A percentile compares a stretch with the other conserved stretches of the same genome.
Evolutionary conservation across 306 rosid genomes (phyloP).

Genomic region (Luffa acutangula): DNA sequence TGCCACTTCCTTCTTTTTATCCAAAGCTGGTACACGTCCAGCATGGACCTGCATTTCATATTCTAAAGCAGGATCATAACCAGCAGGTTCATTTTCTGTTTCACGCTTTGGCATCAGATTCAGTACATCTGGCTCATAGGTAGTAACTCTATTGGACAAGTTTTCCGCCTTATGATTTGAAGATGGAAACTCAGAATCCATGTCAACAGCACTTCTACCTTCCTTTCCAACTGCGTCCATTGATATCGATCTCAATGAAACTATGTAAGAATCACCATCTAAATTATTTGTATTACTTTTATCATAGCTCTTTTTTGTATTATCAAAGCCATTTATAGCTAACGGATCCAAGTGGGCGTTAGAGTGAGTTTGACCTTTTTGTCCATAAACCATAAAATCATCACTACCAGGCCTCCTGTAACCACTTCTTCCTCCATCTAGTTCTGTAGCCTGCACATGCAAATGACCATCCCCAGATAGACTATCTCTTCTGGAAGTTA

Average conservation of each 20-base stretch:
- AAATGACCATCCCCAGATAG: slow-evolving; percentile 24
- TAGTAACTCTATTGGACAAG: slow-evolving; percentile 19
- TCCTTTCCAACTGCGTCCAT: slow-evolving; percentile 39
- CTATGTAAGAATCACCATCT: slow-evolving; percentile 79
- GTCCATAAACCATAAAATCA: slow-evolving; percentile 60
- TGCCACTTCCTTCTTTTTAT: slow-evolving; percentile 39
- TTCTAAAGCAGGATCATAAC: slow-evolving; percentile 80
- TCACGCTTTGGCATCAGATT: slow-evolving; percentile 77
- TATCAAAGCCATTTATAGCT: slow-evolving; percentile 43
- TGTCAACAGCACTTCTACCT: slow-evolving; percentile 60
- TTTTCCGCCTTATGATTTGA: slow-evolving; percentile 36
- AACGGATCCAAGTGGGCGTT: slow-evolving; percentile 34
- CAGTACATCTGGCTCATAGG: slow-evolving; percentile 70
- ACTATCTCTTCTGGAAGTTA: slow-evolving; percentile 34
- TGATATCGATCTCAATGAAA: slow-evolving; percentile 45
- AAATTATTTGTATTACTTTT: slow-evolving; percentile 43
- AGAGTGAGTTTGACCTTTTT: slow-evolving; percentile 28
- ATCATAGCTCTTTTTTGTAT: slow-evolving; percentile 28
- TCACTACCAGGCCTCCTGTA: slow-evolving; percentile 43
- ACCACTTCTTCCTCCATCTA: slow-evolving; percentile 43
- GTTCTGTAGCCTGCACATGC: slow-evolving; percentile 55
- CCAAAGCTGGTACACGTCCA: slow-evolving; percentile 21
- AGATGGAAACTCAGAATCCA: slow-evolving; percentile 66
- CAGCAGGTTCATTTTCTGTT: slow-evolving; percentile 45
- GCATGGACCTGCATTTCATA: slow-evolving; percentile 64